phyloP scores from a whole-genome alignment of 2,329 filamentous ascomycete genomes.

The Alternaria incomplexa region DNA sequence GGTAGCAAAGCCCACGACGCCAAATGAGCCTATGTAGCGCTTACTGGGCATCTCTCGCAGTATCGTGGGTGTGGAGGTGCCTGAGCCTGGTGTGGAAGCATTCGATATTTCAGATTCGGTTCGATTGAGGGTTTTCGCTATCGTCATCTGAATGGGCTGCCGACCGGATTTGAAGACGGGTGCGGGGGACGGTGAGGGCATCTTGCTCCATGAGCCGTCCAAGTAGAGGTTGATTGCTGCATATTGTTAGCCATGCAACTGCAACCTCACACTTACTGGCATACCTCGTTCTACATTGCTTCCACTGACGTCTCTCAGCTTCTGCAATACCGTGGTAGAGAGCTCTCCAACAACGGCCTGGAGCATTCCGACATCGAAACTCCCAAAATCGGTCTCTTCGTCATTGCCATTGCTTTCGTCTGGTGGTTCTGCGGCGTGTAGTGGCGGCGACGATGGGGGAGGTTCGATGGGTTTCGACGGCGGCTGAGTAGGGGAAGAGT shows the following conservation, averaged over 20 bases:
- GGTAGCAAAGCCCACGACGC: constrained; percentile 90
- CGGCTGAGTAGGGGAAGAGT: constrained; percentile 43
- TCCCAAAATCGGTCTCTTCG: constrained; percentile 27
- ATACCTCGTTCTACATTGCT: constrained; percentile 61
- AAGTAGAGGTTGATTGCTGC: constrained; percentile 68
- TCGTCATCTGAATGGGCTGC: constrained; percentile 27
- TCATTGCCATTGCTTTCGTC: constrained; percentile 12
- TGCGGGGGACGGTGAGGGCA: constrained; percentile 16
- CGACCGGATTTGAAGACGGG: constrained; percentile 25
- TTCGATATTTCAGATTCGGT: constrained; percentile 34
- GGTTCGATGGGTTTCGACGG: constrained; percentile 28
- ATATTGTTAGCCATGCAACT: constrained; percentile 13
- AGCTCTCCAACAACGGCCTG: constrained; percentile 65
- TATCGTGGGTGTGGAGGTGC: constrained; percentile 22
- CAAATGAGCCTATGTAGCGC: constrained; percentile 90
- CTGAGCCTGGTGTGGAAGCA: constrained; percentile 30
- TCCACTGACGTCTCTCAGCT: constrained; percentile 57
- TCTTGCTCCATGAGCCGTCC: constrained; percentile 66
- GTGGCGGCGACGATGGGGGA: constrained; percentile 41
- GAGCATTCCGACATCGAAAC: constrained; percentile 63
- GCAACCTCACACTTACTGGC: not conserved
- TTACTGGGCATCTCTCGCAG: constrained; percentile 58
- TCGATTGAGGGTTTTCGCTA: constrained; percentile 30
- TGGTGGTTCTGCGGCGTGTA: constrained; percentile 6
- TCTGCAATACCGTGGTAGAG: constrained; percentile 52